Conservation (phyloP, 768 basidiomycete genomes). For the Mycena vitilis region DNA sequence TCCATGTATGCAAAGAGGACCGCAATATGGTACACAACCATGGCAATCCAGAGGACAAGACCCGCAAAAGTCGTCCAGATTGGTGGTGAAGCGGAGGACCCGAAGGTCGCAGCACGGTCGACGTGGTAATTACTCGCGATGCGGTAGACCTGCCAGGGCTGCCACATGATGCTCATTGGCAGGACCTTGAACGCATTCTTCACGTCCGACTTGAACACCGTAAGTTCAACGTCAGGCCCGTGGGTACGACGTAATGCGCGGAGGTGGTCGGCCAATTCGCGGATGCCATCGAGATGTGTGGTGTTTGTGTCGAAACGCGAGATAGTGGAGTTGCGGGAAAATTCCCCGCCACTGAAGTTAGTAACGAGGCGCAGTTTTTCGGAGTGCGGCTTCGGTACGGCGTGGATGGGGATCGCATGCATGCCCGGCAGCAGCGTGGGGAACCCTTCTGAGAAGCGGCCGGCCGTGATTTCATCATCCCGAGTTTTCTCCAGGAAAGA, state of each 20-base stretch:
- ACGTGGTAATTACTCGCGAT: slow-evolving; percentile 24
- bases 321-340: slow-evolving; percentile 46
- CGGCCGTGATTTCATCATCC: background rate
- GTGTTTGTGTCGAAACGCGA: background rate
- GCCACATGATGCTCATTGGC: slow-evolving; percentile 45
- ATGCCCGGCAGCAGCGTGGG: slow-evolving; percentile 54
- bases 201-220: slow-evolving; percentile 54
- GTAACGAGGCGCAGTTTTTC: slow-evolving; percentile 51
- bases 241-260: slow-evolving; percentile 28
- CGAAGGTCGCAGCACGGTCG: slow-evolving; percentile 28
- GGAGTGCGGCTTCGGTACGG: slow-evolving; percentile 50
- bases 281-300: slow-evolving; percentile 48
- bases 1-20: slow-evolving; percentile 50
- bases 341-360: too few species aligned
- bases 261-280: slow-evolving; percentile 44
- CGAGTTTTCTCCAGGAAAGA: background rate
- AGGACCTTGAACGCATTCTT: slow-evolving; percentile 43
- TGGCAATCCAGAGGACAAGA: slow-evolving; percentile 48
- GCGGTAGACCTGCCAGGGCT: slow-evolving; percentile 44
- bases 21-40: slow-evolving; percentile 30
- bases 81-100: background rate
- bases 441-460: slow-evolving; percentile 46
- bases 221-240: slow-evolving; percentile 32
- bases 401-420: slow-evolving; percentile 52
- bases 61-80: slow-evolving; percentile 34